Evolutionary conservation across 208 protist genomes (phyloP), one percentile per base, ranked within the genome.

Genomic region (Wallacemonas sp.): DNA sequence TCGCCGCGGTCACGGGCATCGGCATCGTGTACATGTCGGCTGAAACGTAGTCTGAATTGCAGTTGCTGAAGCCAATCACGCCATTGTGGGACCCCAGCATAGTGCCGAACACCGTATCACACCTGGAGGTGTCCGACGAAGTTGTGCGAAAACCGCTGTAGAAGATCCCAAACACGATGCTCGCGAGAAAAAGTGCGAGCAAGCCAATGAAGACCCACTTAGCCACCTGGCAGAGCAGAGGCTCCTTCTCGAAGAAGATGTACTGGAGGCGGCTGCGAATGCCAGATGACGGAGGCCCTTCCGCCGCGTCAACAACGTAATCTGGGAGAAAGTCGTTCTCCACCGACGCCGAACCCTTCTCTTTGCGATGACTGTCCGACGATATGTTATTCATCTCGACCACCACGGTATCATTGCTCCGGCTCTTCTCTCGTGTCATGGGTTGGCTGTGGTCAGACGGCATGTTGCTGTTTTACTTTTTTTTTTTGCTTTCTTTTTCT

Each of bases 131-230:
- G 21, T 4, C 24, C 21, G 15, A 8, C 42, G 42, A 21, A 19
- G 19, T 68, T 59, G 61, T 78, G 21, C 51, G 66, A 26, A 86
- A 59, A 14, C 73, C 80, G 27, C 77, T 83, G 65, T 87, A 87
- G 33, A 83, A 54, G 31, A 87, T 72, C n/a, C 80, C 80, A 54
- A 86, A 77, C 2, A 74, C 64, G 21, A 83, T 70, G 24, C 71
- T 68, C 1, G 24, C 21, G 8, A 82, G 19, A 51, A 87, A 83
- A 4, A 84, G 58, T 4, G 82, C 24, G 5, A 87, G 44, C 2
- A 84, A 26, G 11, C 61, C 27, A 30, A 56, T n/a, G 28, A 61
- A 61, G 19, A 68, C 33, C 26, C 41, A 79, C 59, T 73, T 79
- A 11, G 68, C 28, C 4, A 58, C 22, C 24, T 45, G 61, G 46